These are phyloP conservation scores for Termitomyces sp. DNA, from an alignment of 768 basidiomycete genomes.

Conservation along the genomic window DNA sequence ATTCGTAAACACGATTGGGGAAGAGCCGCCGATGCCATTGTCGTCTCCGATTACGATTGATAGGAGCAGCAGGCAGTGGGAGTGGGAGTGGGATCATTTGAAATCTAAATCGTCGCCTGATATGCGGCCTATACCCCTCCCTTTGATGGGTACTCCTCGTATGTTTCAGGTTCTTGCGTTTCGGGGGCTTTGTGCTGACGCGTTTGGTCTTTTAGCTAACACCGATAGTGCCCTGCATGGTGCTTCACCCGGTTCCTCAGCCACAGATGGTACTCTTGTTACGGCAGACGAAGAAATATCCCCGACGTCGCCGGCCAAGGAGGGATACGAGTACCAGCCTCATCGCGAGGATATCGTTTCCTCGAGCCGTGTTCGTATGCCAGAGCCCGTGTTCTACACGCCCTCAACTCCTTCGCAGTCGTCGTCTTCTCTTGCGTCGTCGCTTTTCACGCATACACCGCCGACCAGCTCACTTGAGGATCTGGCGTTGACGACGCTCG, in stretches of 20 bases:
- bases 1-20: slow-evolving; percentile 1
- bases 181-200: not conserved
- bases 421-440: slow-evolving; percentile 19
- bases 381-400: slow-evolving; percentile 34
- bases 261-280: slow-evolving; percentile 10
- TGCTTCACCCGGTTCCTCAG: slow-evolving; percentile 6
- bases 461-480: slow-evolving; percentile 18
- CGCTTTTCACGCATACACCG: slow-evolving; percentile 22
- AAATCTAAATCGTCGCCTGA: slow-evolving; percentile 29
- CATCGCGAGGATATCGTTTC: slow-evolving; percentile 30
- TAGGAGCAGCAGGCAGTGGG: slow-evolving; percentile 6
- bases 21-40: slow-evolving; percentile 12
- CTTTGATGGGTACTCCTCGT: slow-evolving; percentile 16
- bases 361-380: slow-evolving; percentile 24
- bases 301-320: not conserved
- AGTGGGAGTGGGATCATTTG: slow-evolving; percentile 11
- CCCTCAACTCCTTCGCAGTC: slow-evolving; percentile 20
- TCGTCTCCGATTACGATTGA: slow-evolving; percentile 10
- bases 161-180: slow-evolving; percentile 2
- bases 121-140: slow-evolving; percentile 29
- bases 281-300: slow-evolving; percentile 17
- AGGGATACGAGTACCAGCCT: slow-evolving; percentile 9
- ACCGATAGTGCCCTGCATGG: not conserved
- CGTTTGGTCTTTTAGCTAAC: not conserved
- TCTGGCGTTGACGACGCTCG: not conserved